A percentile compares a stretch with the other conserved stretches of the same genome.
phyloP scores from a whole-genome alignment of 768 basidiomycete species.

The Leccinellum rugosiceps region DNA sequence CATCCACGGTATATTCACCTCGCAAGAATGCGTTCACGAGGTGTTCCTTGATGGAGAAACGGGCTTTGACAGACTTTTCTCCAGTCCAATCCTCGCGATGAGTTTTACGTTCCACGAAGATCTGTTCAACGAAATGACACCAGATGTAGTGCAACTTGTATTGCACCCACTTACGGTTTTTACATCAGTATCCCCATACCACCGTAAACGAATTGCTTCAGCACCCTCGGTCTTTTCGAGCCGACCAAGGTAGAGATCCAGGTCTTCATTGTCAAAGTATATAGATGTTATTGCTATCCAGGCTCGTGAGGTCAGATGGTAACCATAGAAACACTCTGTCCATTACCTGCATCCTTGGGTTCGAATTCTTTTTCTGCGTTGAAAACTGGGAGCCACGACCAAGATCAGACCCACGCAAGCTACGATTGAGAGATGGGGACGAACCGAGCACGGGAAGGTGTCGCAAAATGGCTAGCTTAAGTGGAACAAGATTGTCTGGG shows the following conservation, averaged over 20 bases:
- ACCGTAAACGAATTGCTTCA: conserved; percentile 91
- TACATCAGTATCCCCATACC: conserved; percentile 89
- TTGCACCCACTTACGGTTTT: conserved; percentile 58
- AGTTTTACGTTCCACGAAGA: conserved; percentile 86
- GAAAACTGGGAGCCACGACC: conserved; percentile 59
- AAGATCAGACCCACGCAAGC: conserved; percentile 1
- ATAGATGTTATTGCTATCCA: conserved; percentile 87
- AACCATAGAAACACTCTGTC: not conserved
- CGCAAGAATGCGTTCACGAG: conserved; percentile 87
- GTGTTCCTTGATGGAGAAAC: conserved; percentile 93
- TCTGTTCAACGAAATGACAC: conserved; percentile 38
- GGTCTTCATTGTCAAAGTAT: conserved; percentile 94
- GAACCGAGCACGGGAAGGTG: conserved; percentile 91
- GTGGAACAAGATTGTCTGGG: conserved; percentile 88
- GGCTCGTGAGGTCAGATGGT: conserved; percentile 1
- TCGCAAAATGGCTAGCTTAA: conserved; percentile 90
- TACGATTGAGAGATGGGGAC: conserved; percentile 16
- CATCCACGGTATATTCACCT: conserved; percentile 92
- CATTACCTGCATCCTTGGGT: conserved; percentile 69
- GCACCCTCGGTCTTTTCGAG: conserved; percentile 99
- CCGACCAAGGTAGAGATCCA: conserved; percentile 94
- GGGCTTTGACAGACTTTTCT: conserved; percentile 96
- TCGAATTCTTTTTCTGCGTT: conserved; percentile 93
- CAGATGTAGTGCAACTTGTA: not conserved
- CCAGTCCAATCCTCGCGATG: conserved; percentile 99